These are phyloP conservation scores for Leccinum uliginosum DNA, from an alignment of 768 basidiomycete genomes.

Conservation along the genomic window DNA sequence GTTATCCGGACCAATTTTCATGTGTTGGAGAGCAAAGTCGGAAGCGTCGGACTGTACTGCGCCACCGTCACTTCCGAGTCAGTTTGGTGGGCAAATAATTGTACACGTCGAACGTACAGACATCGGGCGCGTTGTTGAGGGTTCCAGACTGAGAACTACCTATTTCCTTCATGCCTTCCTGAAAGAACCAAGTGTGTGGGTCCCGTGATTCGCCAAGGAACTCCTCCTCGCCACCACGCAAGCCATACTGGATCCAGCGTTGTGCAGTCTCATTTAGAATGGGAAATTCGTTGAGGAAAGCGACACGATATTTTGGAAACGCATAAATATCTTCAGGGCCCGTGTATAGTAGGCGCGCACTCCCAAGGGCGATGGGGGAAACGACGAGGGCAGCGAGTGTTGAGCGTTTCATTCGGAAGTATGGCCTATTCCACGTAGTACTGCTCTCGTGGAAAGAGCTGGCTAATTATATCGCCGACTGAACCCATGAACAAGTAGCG, in stretches of 20 bases:
- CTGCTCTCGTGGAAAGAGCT: conserved; percentile 16
- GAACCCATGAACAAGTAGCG: conserved; percentile 15
- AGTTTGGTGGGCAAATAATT: conserved; percentile 7
- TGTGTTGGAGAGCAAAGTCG: conserved; percentile 60
- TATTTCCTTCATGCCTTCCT: conserved; percentile 52
- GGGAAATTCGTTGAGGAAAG: conserved; percentile 77
- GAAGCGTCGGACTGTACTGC: conserved; percentile 23
- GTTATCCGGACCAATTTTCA: conserved; percentile 67
- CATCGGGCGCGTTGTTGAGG: conserved; percentile 17
- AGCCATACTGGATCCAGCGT: conserved; percentile 68
- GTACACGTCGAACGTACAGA: conserved; percentile 36
- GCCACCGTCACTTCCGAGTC: conserved; percentile 7
- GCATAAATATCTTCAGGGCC: conserved; percentile 78
- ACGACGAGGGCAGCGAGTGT: conserved; percentile 15
- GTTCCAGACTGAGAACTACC: conserved; percentile 45
- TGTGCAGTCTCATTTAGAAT: conserved; percentile 68
- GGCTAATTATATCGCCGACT: conserved; percentile 32
- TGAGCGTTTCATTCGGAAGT: conserved; percentile 16
- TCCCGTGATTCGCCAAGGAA: conserved; percentile 66
- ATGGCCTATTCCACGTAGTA: conserved; percentile 10
- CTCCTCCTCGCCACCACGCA: conserved; percentile 70
- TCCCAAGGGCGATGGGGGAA: conserved; percentile 10
- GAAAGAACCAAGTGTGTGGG: conserved; percentile 36
- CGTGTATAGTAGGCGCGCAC: conserved; percentile 50
- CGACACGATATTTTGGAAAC: conserved; percentile 76